phyloP scores from a whole-genome alignment of 805 yeast genomes.

The Nakazawaea ambrosiae region DNA sequence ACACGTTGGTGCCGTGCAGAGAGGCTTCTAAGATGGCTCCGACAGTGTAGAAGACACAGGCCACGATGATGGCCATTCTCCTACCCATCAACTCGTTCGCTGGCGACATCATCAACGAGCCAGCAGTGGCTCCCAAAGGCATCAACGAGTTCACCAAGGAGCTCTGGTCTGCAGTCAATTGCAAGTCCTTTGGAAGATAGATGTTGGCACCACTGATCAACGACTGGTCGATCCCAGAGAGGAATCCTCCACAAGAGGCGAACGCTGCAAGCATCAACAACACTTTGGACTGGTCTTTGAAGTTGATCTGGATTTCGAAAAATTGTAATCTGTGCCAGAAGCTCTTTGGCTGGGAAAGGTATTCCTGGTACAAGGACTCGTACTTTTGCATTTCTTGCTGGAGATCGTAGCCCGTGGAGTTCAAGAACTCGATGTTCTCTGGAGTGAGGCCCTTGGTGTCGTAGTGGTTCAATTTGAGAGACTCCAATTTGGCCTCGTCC shows the following conservation, averaged over 20 bases:
- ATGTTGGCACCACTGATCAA: constrained; percentile 57
- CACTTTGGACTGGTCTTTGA: constrained; percentile 38
- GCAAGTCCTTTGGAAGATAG: constrained; percentile 37
- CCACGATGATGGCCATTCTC: constrained; percentile 43
- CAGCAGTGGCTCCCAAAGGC: constrained; percentile 65
- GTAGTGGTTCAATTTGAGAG: background rate
- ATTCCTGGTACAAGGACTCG: constrained; percentile 25
- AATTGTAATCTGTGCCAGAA: constrained; percentile 30
- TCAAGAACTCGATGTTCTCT: constrained; percentile 5
- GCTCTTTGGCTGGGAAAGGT: constrained; percentile 21
- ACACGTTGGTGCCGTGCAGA: constrained; percentile 33
- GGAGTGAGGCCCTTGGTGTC: constrained; percentile 1
- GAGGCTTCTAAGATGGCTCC: constrained; percentile 59
- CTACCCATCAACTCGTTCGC: constrained; percentile 50
- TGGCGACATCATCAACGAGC: constrained; percentile 55
- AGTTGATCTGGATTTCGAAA: constrained; percentile 32
- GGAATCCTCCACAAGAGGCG: constrained; percentile 57
- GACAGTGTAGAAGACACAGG: constrained; percentile 53
- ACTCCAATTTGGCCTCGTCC: background rate
- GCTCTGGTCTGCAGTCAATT: constrained; percentile 32
- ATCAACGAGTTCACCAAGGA: constrained; percentile 52
- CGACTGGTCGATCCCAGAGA: constrained; percentile 67
- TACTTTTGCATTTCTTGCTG: constrained; percentile 28
- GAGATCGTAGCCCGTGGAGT: constrained; percentile 22
- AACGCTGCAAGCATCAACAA: constrained; percentile 44